These are phyloP conservation scores for Elaeagnus macrophylla DNA, from an alignment of 306 rosid genomes.

Conservation along the genomic window DNA sequence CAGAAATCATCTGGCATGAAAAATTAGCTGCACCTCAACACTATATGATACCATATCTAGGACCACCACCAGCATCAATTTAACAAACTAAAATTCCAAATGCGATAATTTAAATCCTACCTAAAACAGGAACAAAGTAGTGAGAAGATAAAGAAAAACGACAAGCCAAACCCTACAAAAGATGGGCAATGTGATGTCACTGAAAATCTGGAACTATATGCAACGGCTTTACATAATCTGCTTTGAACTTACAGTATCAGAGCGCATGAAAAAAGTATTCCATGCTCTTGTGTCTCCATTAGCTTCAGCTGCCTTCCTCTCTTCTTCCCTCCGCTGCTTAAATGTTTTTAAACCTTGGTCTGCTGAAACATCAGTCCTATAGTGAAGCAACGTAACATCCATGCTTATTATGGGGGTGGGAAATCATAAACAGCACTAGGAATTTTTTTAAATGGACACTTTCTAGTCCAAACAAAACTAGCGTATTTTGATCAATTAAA, in stretches of 20 bases:
- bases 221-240: slow-evolving; percentile 6
- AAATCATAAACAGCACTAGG: not conserved
- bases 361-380: slow-evolving; percentile 38
- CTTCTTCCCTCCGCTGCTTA: slow-evolving; percentile 63
- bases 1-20: slow-evolving; percentile 6
- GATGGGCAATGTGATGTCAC: slow-evolving; percentile 4
- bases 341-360: slow-evolving; percentile 50
- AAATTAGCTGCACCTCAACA: slow-evolving; percentile 14
- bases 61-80: no score
- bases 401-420: slow-evolving; percentile 7
- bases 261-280: slow-evolving; percentile 86
- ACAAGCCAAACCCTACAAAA: not conserved
- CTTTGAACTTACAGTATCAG: slow-evolving; percentile 66
- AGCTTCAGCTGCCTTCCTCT: slow-evolving; percentile 75
- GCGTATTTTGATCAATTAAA: no score
- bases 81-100: not conserved
- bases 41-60: not conserved
- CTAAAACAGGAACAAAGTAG: not conserved
- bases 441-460: not conserved
- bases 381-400: slow-evolving; percentile 18
- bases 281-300: slow-evolving; percentile 88
- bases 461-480: no score
- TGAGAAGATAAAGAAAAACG: not conserved
- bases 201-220: slow-evolving; percentile 11
- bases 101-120: not conserved